These are phyloP conservation scores for Ophiostoma piceae DNA, from an alignment of 2,329 filamentous ascomycete species.

Conservation along the genomic window DNA sequence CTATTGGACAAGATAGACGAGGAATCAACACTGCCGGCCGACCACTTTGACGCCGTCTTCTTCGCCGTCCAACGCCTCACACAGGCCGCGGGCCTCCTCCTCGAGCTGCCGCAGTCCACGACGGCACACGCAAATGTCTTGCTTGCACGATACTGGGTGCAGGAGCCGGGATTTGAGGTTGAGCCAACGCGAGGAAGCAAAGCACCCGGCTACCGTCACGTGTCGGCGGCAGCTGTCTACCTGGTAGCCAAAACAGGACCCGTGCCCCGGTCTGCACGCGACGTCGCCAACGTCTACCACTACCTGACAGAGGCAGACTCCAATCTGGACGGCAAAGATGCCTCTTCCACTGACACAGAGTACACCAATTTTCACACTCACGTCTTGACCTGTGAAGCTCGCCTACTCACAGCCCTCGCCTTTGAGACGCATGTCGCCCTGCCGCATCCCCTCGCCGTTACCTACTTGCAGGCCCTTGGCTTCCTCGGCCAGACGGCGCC, in stretches of 20 bases:
- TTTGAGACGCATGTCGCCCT: conserved; percentile 83
- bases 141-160: conserved; percentile 73
- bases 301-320: conserved; percentile 59
- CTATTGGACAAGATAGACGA: conserved; percentile 17
- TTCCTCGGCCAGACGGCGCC: conserved; percentile 53
- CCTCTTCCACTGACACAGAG: conserved; percentile 53
- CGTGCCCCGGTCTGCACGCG: conserved; percentile 68
- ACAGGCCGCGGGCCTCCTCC: conserved; percentile 72
- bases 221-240: conserved; percentile 76
- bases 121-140: conserved; percentile 81
- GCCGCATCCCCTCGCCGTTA: conserved; percentile 80
- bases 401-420: conserved; percentile 67
- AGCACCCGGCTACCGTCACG: conserved; percentile 38
- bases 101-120: conserved; percentile 78
- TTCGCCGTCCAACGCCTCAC: conserved; percentile 68
- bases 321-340: conserved; percentile 39
- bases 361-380: conserved; percentile 61
- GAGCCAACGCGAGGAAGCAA: neutral
- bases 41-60: conserved; percentile 67
- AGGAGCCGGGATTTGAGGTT: conserved; percentile 37
- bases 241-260: conserved; percentile 77
- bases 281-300: conserved; percentile 76
- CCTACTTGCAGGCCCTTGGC: conserved; percentile 86
- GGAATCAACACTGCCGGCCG: conserved; percentile 48
- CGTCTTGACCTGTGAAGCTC: conserved; percentile 69